Percentiles rank a stretch among this genome's conserved stretches.
Conservation (phyloP, 106 monocot genomes). For the Acanthochlamys bracteata region DNA sequence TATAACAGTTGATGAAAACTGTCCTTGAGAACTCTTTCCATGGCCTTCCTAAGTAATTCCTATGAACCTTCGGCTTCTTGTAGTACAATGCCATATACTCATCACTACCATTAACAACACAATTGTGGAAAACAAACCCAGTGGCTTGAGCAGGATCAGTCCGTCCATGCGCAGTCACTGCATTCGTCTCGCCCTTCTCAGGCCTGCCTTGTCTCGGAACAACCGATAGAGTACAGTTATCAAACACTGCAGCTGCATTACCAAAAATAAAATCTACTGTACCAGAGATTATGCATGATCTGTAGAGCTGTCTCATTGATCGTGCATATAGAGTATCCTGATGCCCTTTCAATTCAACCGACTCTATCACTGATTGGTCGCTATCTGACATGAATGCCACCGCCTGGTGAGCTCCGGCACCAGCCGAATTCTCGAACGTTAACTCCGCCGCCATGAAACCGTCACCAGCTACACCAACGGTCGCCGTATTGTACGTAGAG, state of each 20-base stretch:
- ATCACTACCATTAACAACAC: conserved; percentile 46
- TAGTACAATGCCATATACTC: conserved; percentile 49
- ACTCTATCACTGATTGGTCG: conserved; percentile 50
- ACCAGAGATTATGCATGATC: conserved; percentile 49
- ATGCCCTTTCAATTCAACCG: conserved; percentile 75
- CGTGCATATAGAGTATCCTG: conserved; percentile 91
- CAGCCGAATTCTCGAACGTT: conserved; percentile 72
- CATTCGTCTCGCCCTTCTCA: conserved; percentile 65
- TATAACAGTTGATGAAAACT: conserved; percentile 47
- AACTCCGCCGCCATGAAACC: conserved; percentile 75
- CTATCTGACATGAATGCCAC: conserved; percentile 86
- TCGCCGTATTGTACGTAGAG: conserved; percentile 68
- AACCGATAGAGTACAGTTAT: conserved; percentile 38
- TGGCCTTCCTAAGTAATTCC: conserved; percentile 75
- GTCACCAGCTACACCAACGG: conserved; percentile 66
- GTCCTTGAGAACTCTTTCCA: conserved; percentile 93
- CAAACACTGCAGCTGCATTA: conserved; percentile 55
- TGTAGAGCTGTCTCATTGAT: conserved; percentile 73
- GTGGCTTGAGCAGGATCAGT: conserved; percentile 81
- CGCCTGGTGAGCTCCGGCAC: conserved; percentile 69
- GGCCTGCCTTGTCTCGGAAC: conserved; percentile 23
- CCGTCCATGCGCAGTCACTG: conserved; percentile 79
- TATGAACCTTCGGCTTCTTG: conserved; percentile 38
- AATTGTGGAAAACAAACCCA: conserved; percentile 70
- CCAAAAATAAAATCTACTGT: conserved; percentile 49